Percentiles rank a stretch among this genome's conserved stretches.
phyloP scores from a whole-genome alignment of 495 filamentous ascomycete species.

The Usnea hakonensis region DNA sequence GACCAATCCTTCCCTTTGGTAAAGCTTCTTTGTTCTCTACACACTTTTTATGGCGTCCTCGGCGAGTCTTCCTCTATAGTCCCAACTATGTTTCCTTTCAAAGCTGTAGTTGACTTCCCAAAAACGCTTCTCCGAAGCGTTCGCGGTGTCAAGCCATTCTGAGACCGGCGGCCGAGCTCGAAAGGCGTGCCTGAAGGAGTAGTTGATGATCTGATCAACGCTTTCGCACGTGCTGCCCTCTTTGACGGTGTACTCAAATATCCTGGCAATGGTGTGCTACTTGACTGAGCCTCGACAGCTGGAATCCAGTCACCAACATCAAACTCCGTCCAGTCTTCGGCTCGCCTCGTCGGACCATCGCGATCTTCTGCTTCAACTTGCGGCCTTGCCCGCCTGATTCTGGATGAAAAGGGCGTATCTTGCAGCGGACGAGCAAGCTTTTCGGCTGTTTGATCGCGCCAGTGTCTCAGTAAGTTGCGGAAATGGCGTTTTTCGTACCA shows the following conservation, averaged over 20 bases:
- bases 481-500: constrained; percentile 49
- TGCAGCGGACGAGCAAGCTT: constrained; percentile 23
- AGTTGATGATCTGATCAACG: constrained; percentile 44
- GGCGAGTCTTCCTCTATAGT: constrained; percentile 21
- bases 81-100: constrained; percentile 15
- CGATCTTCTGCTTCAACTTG: constrained; percentile 10
- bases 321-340: constrained; percentile 39
- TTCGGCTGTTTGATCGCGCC: constrained; percentile 45
- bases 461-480: constrained; percentile 50
- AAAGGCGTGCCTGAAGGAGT: constrained; percentile 37
- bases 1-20: not conserved
- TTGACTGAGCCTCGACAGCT: constrained; percentile 32
- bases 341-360: constrained; percentile 16
- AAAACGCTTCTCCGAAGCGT: constrained; percentile 13
- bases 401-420: constrained; percentile 5
- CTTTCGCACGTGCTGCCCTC: constrained; percentile 45
- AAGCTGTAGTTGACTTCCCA: constrained; percentile 18
- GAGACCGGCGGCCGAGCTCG: constrained; percentile 17
- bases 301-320: constrained; percentile 39
- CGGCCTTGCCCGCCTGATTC: constrained; percentile 7
- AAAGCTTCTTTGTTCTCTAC: not conserved
- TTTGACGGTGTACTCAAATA: constrained; percentile 53
- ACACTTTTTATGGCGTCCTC: not conserved
- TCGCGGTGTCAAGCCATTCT: constrained; percentile 12
- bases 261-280: constrained; percentile 41